phyloP scores from a whole-genome alignment of 106 monocot species.

The Dendrobium chrysotoxum region DNA sequence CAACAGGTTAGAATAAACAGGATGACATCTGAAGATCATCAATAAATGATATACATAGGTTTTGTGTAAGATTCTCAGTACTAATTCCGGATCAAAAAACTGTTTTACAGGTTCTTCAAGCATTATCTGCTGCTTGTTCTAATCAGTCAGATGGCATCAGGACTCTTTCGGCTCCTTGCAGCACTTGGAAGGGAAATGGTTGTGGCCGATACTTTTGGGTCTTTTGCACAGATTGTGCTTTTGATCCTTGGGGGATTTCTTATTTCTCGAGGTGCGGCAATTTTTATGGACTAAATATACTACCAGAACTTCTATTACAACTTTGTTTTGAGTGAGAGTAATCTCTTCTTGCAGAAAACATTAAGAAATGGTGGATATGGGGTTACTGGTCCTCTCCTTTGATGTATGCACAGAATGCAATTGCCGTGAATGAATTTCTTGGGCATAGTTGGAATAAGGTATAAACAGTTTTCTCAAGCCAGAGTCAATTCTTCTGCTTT shows the following conservation, averaged over 20 bases:
- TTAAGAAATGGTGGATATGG: slow-evolving; percentile 14
- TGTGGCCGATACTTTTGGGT: slow-evolving; percentile 59
- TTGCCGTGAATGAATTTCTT: slow-evolving; percentile 7
- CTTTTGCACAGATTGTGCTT: slow-evolving; percentile 46
- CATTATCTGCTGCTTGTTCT: slow-evolving; percentile 47
- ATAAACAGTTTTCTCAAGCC: background rate
- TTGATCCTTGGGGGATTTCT: slow-evolving; percentile 69
- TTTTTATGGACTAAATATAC: background rate
- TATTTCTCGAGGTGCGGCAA: slow-evolving; percentile 38
- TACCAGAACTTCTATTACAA: background rate
- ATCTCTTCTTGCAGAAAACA: background rate
- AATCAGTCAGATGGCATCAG: slow-evolving; percentile 52
- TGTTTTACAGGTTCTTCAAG: slow-evolving; percentile 51
- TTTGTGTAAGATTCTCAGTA: background rate
- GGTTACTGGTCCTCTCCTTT: slow-evolving; percentile 10
- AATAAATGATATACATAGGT: background rate
- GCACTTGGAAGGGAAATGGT: slow-evolving; percentile 49
- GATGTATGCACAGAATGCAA: slow-evolving; percentile 13
- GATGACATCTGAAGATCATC: background rate
- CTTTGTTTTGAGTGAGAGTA: background rate
- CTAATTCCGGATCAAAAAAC: background rate
- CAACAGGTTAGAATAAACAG: slow-evolving; percentile 25
- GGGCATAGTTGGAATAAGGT: slow-evolving; percentile 12
- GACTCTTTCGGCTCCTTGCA: slow-evolving; percentile 51
- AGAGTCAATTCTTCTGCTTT: background rate